A percentile compares a stretch with the other conserved stretches of the same genome.
These are phyloP conservation scores for Astrocystis sublimbata DNA, from an alignment of 495 filamentous ascomycete genomes.

Conservation along the genomic window DNA sequence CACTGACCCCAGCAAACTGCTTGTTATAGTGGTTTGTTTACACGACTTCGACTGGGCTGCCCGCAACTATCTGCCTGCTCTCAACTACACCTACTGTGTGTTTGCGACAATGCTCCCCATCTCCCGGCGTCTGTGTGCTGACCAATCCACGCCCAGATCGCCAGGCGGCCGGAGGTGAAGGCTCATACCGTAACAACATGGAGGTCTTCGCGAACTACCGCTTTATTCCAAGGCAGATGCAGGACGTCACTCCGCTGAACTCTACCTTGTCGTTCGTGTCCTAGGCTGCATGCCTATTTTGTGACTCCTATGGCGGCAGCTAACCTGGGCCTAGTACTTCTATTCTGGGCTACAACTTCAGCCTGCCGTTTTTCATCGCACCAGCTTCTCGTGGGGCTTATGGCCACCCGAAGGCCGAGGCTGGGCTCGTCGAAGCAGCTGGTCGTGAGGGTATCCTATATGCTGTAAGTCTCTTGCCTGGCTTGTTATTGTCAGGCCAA, in stretches of 20 bases:
- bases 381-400: constrained; percentile 39
- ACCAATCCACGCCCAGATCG: constrained; percentile 24
- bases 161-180: constrained; percentile 43
- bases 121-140: not conserved
- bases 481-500: not conserved
- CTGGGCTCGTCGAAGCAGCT: constrained; percentile 39
- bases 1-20: too few species aligned
- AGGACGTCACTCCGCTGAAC: constrained; percentile 38
- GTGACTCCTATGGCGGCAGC: not conserved
- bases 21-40: too few species aligned
- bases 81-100: constrained; percentile 39
- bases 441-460: constrained; percentile 41
- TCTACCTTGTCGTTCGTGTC: constrained; percentile 26
- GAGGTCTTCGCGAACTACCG: constrained; percentile 36
- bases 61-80: constrained; percentile 27
- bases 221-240: constrained; percentile 30
- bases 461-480: constrained; percentile 27
- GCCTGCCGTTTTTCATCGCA: constrained; percentile 47
- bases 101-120: not conserved
- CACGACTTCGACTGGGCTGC: constrained; percentile 42
- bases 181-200: constrained; percentile 44
- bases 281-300: not conserved
- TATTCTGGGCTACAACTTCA: constrained; percentile 43
- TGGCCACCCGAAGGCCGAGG: constrained; percentile 37
- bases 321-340: constrained; percentile 27